A percentile compares a stretch with the other conserved stretches of the same genome.
These are phyloP conservation scores for Croton setiger DNA, from an alignment of 441 rosid species.

Conservation along the genomic window DNA sequence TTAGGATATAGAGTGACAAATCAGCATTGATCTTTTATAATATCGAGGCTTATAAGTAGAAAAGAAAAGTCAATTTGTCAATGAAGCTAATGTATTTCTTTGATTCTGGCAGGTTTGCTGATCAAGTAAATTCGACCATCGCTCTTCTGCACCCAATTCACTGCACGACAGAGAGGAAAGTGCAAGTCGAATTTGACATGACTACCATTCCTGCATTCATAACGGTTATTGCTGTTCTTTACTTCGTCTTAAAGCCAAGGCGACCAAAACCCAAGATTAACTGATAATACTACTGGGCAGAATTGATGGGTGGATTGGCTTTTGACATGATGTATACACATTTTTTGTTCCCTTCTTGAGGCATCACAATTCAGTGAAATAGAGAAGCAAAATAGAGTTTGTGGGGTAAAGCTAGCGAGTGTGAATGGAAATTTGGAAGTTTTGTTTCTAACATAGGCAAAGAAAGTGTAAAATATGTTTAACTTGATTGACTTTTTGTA, in stretches of 20 bases:
- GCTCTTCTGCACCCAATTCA: conserved; percentile 82
- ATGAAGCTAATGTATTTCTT: too few species aligned
- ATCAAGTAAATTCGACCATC: conserved; percentile 76
- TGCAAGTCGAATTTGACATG: conserved; percentile 62
- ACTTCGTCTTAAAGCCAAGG: conserved; percentile 68
- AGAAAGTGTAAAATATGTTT: background rate
- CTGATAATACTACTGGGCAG: conserved; percentile 30
- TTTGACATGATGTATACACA: conserved; percentile 6
- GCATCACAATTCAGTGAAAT: conserved; percentile 12
- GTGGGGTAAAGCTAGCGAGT: background rate
- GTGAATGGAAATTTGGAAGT: background rate
- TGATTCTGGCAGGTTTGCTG: conserved; percentile 52
- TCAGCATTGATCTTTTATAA: too few species aligned
- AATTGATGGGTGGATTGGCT: conserved; percentile 10
- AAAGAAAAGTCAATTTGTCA: too few species aligned
- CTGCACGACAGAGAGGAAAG: conserved; percentile 76
- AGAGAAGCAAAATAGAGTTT: background rate
- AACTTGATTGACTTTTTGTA: too few species aligned
- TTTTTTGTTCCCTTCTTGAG: conserved; percentile 2
- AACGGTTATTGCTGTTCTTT: conserved; percentile 54
- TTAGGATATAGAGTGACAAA: too few species aligned
- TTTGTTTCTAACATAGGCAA: background rate
- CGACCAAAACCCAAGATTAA: conserved; percentile 93
- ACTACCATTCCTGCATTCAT: conserved; percentile 84
- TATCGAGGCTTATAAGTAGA: too few species aligned